These are phyloP conservation scores for Salvia rosmarinus DNA, from an alignment of 257 asterid species.

Conservation along the genomic window DNA sequence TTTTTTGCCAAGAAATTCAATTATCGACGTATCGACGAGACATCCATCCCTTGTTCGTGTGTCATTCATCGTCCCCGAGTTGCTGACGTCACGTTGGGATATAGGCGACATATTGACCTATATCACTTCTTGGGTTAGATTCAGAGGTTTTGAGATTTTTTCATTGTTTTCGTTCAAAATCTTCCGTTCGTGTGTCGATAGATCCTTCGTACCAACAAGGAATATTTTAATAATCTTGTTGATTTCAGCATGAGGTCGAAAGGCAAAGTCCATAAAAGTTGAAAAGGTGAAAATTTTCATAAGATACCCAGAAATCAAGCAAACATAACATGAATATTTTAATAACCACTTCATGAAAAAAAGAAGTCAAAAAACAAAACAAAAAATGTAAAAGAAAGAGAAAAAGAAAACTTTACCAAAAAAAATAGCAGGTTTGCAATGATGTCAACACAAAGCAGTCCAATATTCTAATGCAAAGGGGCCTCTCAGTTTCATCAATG, in stretches of 20 bases:
- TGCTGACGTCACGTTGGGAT: too few species aligned
- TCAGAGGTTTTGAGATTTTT: too few species aligned
- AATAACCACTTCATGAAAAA: background rate
- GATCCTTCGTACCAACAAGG: too few species aligned
- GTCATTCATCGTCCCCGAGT: too few species aligned
- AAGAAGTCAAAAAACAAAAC: background rate
- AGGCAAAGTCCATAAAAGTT: background rate
- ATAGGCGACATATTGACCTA: too few species aligned
- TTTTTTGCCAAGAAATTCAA: too few species aligned
- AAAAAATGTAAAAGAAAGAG: background rate
- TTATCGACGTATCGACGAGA: too few species aligned
- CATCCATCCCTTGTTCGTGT: too few species aligned
- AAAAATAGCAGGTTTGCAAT: slow-evolving; percentile 35
- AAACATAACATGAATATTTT: background rate
- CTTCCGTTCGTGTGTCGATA: too few species aligned
- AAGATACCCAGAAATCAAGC: background rate
- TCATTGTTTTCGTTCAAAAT: too few species aligned
- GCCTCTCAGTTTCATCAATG: slow-evolving; percentile 43
- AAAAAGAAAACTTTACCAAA: slow-evolving; percentile 2
- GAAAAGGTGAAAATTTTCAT: background rate
- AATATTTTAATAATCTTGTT: too few species aligned
- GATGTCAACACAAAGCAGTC: slow-evolving; percentile 32
- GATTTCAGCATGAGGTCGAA: background rate
- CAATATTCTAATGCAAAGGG: slow-evolving; percentile 32
- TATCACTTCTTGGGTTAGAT: too few species aligned